These are phyloP conservation scores for Pezicula neosporulosa DNA, from an alignment of 2,329 filamentous ascomycete genomes.

Conservation along the genomic window DNA sequence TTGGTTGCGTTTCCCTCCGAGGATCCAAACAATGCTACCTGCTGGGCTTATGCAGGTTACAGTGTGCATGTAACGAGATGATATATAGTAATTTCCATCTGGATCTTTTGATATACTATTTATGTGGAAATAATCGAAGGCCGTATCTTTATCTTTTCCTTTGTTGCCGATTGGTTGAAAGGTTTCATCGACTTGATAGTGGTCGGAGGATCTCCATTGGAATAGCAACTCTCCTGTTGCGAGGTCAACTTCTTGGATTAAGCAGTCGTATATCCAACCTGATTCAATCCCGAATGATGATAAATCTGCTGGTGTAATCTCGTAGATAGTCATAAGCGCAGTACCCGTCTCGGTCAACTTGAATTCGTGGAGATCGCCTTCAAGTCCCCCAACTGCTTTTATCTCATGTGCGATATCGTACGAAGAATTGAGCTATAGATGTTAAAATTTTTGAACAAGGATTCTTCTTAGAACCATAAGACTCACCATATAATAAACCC, in stretches of 20 bases:
- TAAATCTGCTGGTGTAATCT: slow-evolving; percentile 35
- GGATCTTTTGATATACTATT: slow-evolving; percentile 32
- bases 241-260: slow-evolving; percentile 45
- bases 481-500: slow-evolving; percentile 40
- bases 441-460: neutral
- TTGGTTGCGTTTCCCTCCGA: slow-evolving; percentile 38
- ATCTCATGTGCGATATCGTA: neutral
- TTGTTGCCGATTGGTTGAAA: neutral
- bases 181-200: slow-evolving; percentile 1
- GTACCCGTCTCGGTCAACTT: slow-evolving; percentile 37
- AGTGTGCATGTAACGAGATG: slow-evolving; percentile 38
- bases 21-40: slow-evolving; percentile 41
- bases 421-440: neutral
- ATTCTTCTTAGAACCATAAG: neutral
- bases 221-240: slow-evolving; percentile 43
- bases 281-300: slow-evolving; percentile 26
- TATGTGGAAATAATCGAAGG: slow-evolving; percentile 26
- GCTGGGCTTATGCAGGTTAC: slow-evolving; percentile 40
- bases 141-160: neutral
- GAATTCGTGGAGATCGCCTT: slow-evolving; percentile 41
- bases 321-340: slow-evolving; percentile 38
- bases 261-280: slow-evolving; percentile 36
- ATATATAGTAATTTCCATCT: slow-evolving; percentile 40
- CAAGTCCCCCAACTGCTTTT: slow-evolving; percentile 21
- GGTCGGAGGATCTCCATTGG: slow-evolving; percentile 37